phyloP scores from a whole-genome alignment of 2,329 filamentous ascomycete species.

The Ophiosphaerella narmari region DNA sequence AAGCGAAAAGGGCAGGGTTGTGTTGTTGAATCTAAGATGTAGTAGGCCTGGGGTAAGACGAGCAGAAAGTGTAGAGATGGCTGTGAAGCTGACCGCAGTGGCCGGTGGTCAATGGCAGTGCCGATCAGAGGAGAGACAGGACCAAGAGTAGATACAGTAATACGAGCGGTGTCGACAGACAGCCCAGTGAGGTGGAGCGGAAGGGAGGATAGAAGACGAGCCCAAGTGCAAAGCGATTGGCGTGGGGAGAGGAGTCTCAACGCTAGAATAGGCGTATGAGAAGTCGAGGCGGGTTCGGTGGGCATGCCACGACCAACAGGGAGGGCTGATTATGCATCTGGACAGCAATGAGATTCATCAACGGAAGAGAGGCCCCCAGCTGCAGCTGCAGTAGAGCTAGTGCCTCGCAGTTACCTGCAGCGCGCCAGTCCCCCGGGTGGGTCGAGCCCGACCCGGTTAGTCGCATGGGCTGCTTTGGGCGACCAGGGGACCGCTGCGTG shows the following conservation, averaged over 20 bases:
- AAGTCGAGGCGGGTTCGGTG: constrained; percentile 25
- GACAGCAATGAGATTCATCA: constrained; percentile 42
- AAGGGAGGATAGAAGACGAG: constrained; percentile 14
- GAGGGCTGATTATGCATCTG: constrained; percentile 39
- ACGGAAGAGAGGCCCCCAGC: constrained; percentile 33
- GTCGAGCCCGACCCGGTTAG: constrained; percentile 29
- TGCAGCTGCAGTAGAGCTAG: constrained; percentile 38
- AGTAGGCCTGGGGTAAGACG: constrained; percentile 27
- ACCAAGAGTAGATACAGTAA: constrained; percentile 16
- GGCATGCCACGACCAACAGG: constrained; percentile 35
- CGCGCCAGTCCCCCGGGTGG: constrained; percentile 41
- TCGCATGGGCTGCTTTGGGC: constrained; percentile 24
- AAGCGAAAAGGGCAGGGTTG: constrained; percentile 26
- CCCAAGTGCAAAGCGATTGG: constrained; percentile 9
- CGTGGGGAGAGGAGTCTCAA: constrained; percentile 16
- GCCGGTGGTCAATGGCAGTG: constrained; percentile 18
- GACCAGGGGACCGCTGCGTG: constrained; percentile 32
- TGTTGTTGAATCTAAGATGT: constrained; percentile 22
- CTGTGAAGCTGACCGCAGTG: constrained; percentile 34
- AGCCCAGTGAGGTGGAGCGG: constrained; percentile 9
- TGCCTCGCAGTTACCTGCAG: constrained; percentile 42
- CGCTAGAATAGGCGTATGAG: constrained; percentile 27
- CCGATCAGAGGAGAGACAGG: constrained; percentile 13
- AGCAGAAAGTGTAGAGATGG: constrained; percentile 25
- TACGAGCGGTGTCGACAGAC: constrained; percentile 16